phyloP scores from a whole-genome alignment of 2,329 filamentous ascomycete species.

The Albifimbria verrucaria region DNA sequence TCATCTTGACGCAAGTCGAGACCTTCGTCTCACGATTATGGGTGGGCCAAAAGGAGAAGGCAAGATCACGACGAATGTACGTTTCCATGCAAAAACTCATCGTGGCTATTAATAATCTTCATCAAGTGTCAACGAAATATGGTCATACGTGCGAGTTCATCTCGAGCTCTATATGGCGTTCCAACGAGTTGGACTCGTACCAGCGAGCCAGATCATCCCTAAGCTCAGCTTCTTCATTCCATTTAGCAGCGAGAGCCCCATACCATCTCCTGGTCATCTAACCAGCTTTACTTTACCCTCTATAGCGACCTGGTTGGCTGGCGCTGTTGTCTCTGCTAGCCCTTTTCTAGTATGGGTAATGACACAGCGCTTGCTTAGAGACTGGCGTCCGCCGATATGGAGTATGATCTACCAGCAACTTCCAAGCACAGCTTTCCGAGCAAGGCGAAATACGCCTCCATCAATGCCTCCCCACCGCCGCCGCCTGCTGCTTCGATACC shows the following conservation, averaged over 20 bases:
- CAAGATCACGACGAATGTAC: conserved; percentile 22
- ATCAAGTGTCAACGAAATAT: conserved; percentile 25
- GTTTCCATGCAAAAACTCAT: conserved; percentile 3
- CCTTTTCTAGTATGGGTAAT: conserved; percentile 47
- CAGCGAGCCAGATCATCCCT: conserved; percentile 40
- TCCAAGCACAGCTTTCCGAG: conserved; percentile 33
- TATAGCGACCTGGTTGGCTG: conserved; percentile 40
- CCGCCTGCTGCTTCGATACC: conserved; percentile 14
- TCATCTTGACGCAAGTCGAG: conserved; percentile 26
- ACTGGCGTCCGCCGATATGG: conserved; percentile 34
- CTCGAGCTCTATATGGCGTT: conserved; percentile 50
- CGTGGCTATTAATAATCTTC: background rate
- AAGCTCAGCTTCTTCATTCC: conserved; percentile 50
- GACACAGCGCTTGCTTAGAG: conserved; percentile 34
- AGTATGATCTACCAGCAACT: conserved; percentile 34
- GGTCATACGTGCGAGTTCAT: conserved; percentile 45
- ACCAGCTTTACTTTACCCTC: conserved; percentile 23
- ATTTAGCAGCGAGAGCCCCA: conserved; percentile 49
- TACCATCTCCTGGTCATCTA: conserved; percentile 43
- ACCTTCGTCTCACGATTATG: conserved; percentile 20
- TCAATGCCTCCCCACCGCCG: conserved; percentile 14
- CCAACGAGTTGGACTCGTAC: conserved; percentile 47
- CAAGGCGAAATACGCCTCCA: conserved; percentile 15
- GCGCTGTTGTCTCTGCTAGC: conserved; percentile 36
- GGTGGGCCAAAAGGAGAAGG: conserved; percentile 17